Conservation (phyloP, 768 basidiomycete species). For the Auricularia sp. region DNA sequence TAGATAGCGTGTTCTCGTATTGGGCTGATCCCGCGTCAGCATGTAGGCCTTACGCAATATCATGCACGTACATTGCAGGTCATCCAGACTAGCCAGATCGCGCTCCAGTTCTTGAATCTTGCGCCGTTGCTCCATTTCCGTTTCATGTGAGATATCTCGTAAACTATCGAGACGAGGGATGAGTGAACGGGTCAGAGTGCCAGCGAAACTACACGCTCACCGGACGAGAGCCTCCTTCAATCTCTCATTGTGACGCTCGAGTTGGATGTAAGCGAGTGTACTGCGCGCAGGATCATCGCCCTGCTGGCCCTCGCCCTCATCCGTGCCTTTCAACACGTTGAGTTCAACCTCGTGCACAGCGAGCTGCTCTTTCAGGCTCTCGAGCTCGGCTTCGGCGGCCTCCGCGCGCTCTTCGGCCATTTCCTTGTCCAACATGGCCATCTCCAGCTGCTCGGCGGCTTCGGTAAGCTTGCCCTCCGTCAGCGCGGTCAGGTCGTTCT, state of each 20-base stretch:
- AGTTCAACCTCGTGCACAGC: slow-evolving; percentile 79
- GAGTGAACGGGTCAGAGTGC: not conserved
- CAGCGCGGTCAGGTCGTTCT: slow-evolving; percentile 62
- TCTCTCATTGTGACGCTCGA: slow-evolving; percentile 94
- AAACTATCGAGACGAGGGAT: slow-evolving; percentile 36
- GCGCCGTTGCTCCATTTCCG: slow-evolving; percentile 71
- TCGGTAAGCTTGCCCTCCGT: slow-evolving; percentile 66
- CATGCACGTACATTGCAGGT: slow-evolving; percentile 55
- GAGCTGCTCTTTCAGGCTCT: slow-evolving; percentile 66
- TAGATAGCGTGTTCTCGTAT: slow-evolving; percentile 70
- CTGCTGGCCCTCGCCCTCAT: slow-evolving; percentile 7
- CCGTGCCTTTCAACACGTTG: slow-evolving; percentile 52
- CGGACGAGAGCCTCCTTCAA: slow-evolving; percentile 88
- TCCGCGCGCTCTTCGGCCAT: slow-evolving; percentile 92
- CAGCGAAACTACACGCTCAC: slow-evolving; percentile 29
- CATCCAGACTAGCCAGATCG: slow-evolving; percentile 67
- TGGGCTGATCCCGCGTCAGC: slow-evolving; percentile 37
- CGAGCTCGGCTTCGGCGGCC: slow-evolving; percentile 63
- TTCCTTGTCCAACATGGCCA: slow-evolving; percentile 92
- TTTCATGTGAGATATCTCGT: slow-evolving; percentile 81
- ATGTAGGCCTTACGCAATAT: not conserved
- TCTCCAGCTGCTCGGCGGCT: slow-evolving; percentile 83
- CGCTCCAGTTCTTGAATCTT: slow-evolving; percentile 85
- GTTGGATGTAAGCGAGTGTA: slow-evolving; percentile 50
- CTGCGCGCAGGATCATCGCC: slow-evolving; percentile 29